Evolutionary conservation across 1,284 basidiomycete species (phyloP).

Genomic region (Lentinus polychrous): DNA sequence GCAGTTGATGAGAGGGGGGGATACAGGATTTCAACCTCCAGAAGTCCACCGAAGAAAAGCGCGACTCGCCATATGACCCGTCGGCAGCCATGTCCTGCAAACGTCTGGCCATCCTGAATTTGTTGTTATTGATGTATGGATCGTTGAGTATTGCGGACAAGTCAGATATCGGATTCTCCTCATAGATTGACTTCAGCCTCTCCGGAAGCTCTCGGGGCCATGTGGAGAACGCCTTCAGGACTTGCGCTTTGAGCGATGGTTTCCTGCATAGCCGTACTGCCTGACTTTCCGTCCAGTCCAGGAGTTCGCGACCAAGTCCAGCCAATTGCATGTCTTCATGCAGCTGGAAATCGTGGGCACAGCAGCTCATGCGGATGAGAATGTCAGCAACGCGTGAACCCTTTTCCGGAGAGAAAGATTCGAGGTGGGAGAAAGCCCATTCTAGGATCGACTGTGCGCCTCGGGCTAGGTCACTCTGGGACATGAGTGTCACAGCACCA

Average conservation of each 20-base stretch:
- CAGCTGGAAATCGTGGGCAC: conserved; percentile 46
- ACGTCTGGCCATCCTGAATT: conserved; percentile 67
- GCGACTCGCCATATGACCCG: conserved; percentile 30
- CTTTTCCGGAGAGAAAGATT: conserved; percentile 30
- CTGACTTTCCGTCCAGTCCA: conserved; percentile 60
- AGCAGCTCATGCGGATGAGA: conserved; percentile 55
- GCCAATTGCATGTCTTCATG: conserved; percentile 23
- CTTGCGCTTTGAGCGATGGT: conserved; percentile 33
- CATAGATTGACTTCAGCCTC: conserved; percentile 35
- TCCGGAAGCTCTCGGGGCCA: conserved; percentile 61
- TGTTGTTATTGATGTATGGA: conserved; percentile 53
- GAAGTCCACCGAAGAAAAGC: conserved; percentile 60
- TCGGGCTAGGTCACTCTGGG: conserved; percentile 60
- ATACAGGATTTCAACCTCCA: conserved; percentile 80
- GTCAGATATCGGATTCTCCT: conserved; percentile 36
- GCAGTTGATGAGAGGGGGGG: conserved; percentile 41
- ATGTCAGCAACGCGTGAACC: conserved; percentile 56
- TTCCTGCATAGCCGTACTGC: conserved; percentile 34
- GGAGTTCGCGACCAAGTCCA: conserved; percentile 38
- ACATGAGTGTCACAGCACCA: conserved; percentile 59
- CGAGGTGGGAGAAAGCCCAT: conserved; percentile 59
- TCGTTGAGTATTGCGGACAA: conserved; percentile 52
- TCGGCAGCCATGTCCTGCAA: conserved; percentile 41
- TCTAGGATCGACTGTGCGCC: conserved; percentile 71
- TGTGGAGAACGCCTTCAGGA: conserved; percentile 54